Percentiles rank a stretch among this genome's conserved stretches.
Evolutionary conservation across 2,329 filamentous ascomycete genomes (phyloP).

Genomic region (Fulvia fulva): DNA sequence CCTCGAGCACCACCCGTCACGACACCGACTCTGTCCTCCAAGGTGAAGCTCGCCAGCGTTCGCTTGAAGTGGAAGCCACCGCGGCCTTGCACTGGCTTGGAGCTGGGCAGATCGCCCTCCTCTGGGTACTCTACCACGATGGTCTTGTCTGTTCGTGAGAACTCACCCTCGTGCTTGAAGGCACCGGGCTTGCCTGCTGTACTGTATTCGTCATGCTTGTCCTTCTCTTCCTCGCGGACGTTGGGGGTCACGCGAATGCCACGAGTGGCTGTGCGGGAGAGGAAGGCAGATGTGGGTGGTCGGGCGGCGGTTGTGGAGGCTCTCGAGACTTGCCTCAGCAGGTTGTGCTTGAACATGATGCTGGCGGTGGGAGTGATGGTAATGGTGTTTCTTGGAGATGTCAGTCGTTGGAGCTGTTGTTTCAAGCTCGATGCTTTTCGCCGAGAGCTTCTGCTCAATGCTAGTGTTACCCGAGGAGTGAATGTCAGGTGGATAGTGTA

Average conservation of each 20-base stretch:
- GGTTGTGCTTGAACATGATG: slow-evolving; percentile 32
- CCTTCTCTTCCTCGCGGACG: slow-evolving; percentile 25
- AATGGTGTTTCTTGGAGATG: background rate
- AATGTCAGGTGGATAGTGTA: background rate
- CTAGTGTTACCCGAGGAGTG: too few species aligned
- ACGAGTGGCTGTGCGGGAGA: slow-evolving; percentile 17
- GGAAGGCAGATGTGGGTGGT: slow-evolving; percentile 22
- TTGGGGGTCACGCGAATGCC: slow-evolving; percentile 19
- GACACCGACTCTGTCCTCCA: slow-evolving; percentile 76
- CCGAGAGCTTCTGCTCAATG: background rate
- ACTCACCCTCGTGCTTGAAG: slow-evolving; percentile 57
- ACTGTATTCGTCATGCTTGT: slow-evolving; percentile 30
- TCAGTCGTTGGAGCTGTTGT: background rate
- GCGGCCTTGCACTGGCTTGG: slow-evolving; percentile 66
- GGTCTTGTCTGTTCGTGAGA: slow-evolving; percentile 74
- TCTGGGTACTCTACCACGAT: slow-evolving; percentile 76
- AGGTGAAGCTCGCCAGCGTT: slow-evolving; percentile 78
- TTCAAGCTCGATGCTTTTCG: background rate
- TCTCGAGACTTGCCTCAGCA: slow-evolving; percentile 33
- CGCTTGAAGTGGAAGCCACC: slow-evolving; percentile 80
- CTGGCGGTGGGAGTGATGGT: background rate
- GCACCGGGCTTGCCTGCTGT: slow-evolving; percentile 34
- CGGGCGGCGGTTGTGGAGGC: slow-evolving; percentile 29
- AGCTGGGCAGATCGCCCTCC: slow-evolving; percentile 71
- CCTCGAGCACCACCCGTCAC: slow-evolving; percentile 90